A percentile compares a stretch with the other conserved stretches of the same genome.
These are phyloP conservation scores for Umbelopsis vinacea DNA, from an alignment of 192 early-diverging fungal genomes.

Conservation along the genomic window DNA sequence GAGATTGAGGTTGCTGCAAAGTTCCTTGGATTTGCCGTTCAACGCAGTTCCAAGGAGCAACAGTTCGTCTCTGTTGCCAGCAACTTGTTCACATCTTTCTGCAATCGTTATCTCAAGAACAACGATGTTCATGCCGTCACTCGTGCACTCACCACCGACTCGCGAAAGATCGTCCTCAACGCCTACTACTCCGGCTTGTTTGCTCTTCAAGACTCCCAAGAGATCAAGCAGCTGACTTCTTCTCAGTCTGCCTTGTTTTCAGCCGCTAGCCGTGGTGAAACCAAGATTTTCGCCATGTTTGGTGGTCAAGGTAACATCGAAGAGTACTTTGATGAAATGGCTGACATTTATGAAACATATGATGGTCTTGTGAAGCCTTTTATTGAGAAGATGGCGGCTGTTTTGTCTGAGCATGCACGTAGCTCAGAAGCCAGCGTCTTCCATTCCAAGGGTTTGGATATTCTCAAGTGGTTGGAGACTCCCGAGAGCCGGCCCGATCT, in stretches of 20 bases:
- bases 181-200: constrained; percentile 81
- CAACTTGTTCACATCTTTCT: constrained; percentile 76
- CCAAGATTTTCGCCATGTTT: constrained; percentile 85
- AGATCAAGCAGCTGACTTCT: constrained; percentile 33
- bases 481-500: constrained; percentile 79
- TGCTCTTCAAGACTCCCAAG: constrained; percentile 53
- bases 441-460: constrained; percentile 80
- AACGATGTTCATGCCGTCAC: constrained; percentile 87
- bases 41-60: constrained; percentile 42
- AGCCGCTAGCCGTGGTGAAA: constrained; percentile 62
- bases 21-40: constrained; percentile 70
- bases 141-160: constrained; percentile 56
- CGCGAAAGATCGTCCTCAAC: constrained; percentile 65
- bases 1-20: constrained; percentile 73
- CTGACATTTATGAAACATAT: constrained; percentile 80
- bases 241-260: constrained; percentile 69
- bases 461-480: constrained; percentile 83
- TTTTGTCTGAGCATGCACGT: constrained; percentile 63
- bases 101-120: constrained; percentile 70
- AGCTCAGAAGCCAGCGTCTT: constrained; percentile 66
- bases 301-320: constrained; percentile 96
- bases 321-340: constrained; percentile 93
- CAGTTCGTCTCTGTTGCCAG: constrained; percentile 74
- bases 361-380: constrained; percentile 75
- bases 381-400: constrained; percentile 74